Conservation (phyloP, 495 filamentous ascomycete genomes). For the Podospora comata region DNA sequence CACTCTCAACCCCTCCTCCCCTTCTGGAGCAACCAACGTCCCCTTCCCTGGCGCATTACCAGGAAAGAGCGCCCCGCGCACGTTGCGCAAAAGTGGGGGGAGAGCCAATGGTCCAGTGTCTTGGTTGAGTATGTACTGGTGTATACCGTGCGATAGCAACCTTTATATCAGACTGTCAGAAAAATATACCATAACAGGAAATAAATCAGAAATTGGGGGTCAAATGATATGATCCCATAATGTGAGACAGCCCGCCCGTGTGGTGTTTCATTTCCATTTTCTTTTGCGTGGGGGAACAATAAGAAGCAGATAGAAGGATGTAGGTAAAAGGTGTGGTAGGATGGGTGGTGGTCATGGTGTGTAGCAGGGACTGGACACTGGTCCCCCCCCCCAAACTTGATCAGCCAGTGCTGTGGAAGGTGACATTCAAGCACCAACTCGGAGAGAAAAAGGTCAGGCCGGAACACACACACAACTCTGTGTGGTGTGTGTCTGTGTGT, state of each 20-base stretch:
- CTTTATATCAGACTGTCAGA: slow-evolving; percentile 36
- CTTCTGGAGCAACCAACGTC: slow-evolving; percentile 45
- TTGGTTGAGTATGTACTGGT: slow-evolving; percentile 61
- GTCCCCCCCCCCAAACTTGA: not conserved
- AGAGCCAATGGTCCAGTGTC: slow-evolving; percentile 45
- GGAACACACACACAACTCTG: slow-evolving; percentile 1
- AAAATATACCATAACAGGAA: not conserved
- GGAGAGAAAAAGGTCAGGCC: not conserved
- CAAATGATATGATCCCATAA: not conserved
- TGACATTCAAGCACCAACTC: slow-evolving; percentile 2
- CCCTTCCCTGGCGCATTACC: slow-evolving; percentile 60
- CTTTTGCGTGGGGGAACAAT: slow-evolving; percentile 25
- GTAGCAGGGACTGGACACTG: not conserved
- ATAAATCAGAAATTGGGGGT: slow-evolving; percentile 14
- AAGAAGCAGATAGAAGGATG: slow-evolving; percentile 16
- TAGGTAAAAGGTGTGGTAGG: slow-evolving; percentile 12
- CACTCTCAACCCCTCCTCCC: slow-evolving; percentile 44
- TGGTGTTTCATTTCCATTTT: slow-evolving; percentile 23
- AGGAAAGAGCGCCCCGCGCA: slow-evolving; percentile 74
- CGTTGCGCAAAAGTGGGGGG: slow-evolving; percentile 67
- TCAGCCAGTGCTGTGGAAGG: not conserved
- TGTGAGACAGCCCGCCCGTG: slow-evolving; percentile 7
- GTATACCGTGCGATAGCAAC: slow-evolving; percentile 70
- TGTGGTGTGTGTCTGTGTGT: slow-evolving; percentile 4
- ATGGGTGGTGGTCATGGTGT: slow-evolving; percentile 4